Percentiles rank a stretch among this genome's conserved stretches.
These are phyloP conservation scores for Annulohypoxylon nitens DNA, from an alignment of 495 filamentous ascomycete species.

Conservation along the genomic window DNA sequence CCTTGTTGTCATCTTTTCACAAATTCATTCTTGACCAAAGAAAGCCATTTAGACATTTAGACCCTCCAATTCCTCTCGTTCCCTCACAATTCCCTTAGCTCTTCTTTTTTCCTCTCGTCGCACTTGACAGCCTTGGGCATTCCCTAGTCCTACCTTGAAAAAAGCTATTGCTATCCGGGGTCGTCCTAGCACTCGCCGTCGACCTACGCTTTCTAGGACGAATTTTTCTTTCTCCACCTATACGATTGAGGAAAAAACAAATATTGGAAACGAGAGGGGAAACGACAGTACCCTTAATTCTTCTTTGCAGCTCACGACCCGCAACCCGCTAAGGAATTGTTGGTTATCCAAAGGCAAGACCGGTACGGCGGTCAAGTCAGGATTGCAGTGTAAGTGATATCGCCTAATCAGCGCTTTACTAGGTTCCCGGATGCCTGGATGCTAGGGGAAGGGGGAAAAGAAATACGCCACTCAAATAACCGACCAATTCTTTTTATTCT, in stretches of 20 bases:
- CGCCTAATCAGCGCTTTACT: constrained; percentile 5
- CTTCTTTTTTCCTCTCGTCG: constrained; percentile 19
- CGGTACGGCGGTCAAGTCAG: constrained; percentile 21
- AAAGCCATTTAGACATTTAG: constrained; percentile 17
- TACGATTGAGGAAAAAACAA: constrained; percentile 14
- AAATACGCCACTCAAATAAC: constrained; percentile 1
- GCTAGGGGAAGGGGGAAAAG: background rate
- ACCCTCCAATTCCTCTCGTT: constrained; percentile 16
- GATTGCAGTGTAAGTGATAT: constrained; percentile 27
- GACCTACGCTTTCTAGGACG: background rate
- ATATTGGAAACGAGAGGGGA: constrained; percentile 18
- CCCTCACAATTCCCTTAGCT: constrained; percentile 1
- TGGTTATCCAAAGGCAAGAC: constrained; percentile 20
- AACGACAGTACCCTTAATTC: constrained; percentile 24
- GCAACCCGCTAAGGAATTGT: constrained; percentile 20
- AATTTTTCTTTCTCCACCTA: background rate
- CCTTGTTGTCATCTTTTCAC: constrained; percentile 44
- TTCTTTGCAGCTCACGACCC: constrained; percentile 14
- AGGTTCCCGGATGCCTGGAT: background rate
- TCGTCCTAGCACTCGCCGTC: constrained; percentile 23
- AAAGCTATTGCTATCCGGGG: constrained; percentile 13
- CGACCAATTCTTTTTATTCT: constrained; percentile 7
- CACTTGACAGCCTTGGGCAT: constrained; percentile 25
- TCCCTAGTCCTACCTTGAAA: constrained; percentile 26
- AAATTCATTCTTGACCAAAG: constrained; percentile 29